Base-by-base conservation (phyloP, 2,329 filamentous ascomycete genomes). In the Plenodomus biglobosus region DNA sequence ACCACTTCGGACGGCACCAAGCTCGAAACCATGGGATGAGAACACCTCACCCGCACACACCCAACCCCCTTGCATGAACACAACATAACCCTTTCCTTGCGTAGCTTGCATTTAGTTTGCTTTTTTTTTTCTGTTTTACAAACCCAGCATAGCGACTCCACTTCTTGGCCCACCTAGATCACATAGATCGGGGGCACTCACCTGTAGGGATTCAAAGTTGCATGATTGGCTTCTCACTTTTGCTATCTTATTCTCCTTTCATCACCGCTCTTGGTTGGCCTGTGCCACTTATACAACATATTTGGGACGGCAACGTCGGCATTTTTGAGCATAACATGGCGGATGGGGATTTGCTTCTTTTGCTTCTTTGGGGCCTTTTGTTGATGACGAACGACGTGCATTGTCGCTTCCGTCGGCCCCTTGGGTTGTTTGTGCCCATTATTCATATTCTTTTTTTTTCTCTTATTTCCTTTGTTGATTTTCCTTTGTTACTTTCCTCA, bases 251-350 rank as follows among this genome's bases (percentile, higher is more conserved):
- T 51, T 56, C 58, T 52, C 44, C 52, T 61, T 61, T 45, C 59
- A 56, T 56, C 45, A 51, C 44, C 41, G 53, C 50, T 48, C 51
- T 45, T 41, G 41, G 17, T 50, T 32, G 27, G 38, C 50, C 50
- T 55, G 56, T 53, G 55, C 55, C 55, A 58, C 49, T 52, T 56
- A 58, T 52, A 32, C 64, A 64, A 53, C 64, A 50, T 48, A 53
- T 50, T 30, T 58, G 52, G 58, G 65, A 64, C 65, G 66, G 65
- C 64, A 61, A 67, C 66, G 65, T 69, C 65, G 56, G 60, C 58
- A 55, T 56, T 46, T n/a, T 65, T 52, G 55, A 61, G 62, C 66
- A 65, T 58, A 61, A 48, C 42, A 53, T 54, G 65, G 62, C 58
- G 61, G 63, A 32, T 32, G 7, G 27, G 35, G 35, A 20, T 37